A percentile compares a stretch with the other conserved stretches of the same genome.
Evolutionary conservation across 495 filamentous ascomycete species (phyloP).

Genomic region (Penicillium paxilli): DNA sequence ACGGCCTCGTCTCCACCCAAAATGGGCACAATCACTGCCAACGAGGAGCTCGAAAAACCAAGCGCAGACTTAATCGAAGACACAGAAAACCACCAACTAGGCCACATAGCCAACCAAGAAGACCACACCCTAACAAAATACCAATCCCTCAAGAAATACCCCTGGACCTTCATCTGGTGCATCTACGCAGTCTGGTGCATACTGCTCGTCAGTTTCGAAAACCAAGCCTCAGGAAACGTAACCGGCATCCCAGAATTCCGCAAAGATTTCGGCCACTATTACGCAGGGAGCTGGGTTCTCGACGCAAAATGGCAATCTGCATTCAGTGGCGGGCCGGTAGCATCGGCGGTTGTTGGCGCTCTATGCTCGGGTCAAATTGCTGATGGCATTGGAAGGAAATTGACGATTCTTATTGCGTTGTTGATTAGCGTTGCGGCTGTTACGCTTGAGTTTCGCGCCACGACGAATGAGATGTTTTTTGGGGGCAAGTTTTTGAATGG

Average conservation of each 20-base stretch:
- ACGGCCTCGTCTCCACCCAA: too few species aligned
- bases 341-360: slow-evolving; percentile 16
- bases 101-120: slow-evolving; percentile 16
- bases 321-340: slow-evolving; percentile 23
- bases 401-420: slow-evolving; percentile 15
- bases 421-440: slow-evolving; percentile 23
- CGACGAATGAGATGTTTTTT: slow-evolving; percentile 30
- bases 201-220: slow-evolving; percentile 31
- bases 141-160: slow-evolving; percentile 15
- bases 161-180: slow-evolving; percentile 17
- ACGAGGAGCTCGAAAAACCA: slow-evolving; percentile 10
- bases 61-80: slow-evolving; percentile 14
- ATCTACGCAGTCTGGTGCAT: slow-evolving; percentile 24
- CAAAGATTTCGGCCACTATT: slow-evolving; percentile 30
- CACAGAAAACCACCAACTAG: slow-evolving; percentile 9
- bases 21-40: background rate
- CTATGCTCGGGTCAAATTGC: slow-evolving; percentile 19
- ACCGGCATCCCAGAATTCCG: slow-evolving; percentile 33
- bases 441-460: slow-evolving; percentile 27
- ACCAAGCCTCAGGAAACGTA: slow-evolving; percentile 27
- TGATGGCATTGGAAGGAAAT: slow-evolving; percentile 13
- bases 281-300: slow-evolving; percentile 24
- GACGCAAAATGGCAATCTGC: slow-evolving; percentile 31
- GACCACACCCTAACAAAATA: slow-evolving; percentile 17
- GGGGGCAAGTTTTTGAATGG: slow-evolving; percentile 34